These are phyloP conservation scores for Besnoitia besnoiti DNA, from an alignment of 169 alveolate genomes.

Conservation along the genomic window DNA sequence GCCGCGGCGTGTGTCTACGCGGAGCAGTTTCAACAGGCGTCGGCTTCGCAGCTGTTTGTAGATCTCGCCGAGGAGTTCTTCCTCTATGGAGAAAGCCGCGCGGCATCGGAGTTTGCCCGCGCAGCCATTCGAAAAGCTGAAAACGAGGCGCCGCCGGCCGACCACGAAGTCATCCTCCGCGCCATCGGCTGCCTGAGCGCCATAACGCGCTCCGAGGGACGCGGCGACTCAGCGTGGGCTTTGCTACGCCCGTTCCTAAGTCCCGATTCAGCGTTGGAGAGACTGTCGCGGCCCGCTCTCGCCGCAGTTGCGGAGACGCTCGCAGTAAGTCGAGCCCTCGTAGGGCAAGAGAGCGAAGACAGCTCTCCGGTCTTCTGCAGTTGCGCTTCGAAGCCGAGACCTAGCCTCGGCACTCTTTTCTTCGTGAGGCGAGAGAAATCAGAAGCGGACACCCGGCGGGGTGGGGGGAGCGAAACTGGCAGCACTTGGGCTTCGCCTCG, in stretches of 20 bases:
- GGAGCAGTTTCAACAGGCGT: conserved; percentile 4
- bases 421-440: no score
- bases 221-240: not conserved
- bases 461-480: no score
- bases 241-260: not conserved
- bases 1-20: not conserved
- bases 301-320: not conserved
- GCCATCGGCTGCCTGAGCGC: not conserved
- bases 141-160: not conserved
- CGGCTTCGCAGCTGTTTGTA: not conserved
- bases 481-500: no score
- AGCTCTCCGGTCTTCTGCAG: no score
- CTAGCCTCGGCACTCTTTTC: no score
- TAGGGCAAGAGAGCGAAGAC: no score
- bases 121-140: not conserved
- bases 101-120: not conserved
- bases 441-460: no score
- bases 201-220: not conserved
- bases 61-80: conserved; percentile 28
- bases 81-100: not conserved
- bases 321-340: not conserved
- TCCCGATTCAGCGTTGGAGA: not conserved
- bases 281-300: not conserved
- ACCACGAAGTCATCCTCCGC: not conserved
- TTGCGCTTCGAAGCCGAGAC: no score